A percentile compares a stretch with the other conserved stretches of the same genome.
Evolutionary conservation across 805 yeast species (phyloP).

Genomic region (Wickerhamiella siamensis): DNA sequence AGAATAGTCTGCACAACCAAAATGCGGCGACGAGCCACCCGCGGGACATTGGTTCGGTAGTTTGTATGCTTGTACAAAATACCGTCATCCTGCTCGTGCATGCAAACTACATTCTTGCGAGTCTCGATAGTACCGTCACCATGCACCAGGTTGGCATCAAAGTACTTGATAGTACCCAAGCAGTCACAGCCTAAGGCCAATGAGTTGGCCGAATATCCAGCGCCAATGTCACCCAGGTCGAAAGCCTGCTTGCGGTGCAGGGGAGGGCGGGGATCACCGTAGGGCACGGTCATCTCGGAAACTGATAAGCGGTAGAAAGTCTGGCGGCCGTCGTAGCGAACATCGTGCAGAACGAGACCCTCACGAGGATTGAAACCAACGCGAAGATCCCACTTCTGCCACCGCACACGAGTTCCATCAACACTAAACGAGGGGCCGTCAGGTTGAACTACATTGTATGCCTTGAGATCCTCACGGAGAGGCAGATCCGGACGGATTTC

Average conservation of each 20-base stretch:
- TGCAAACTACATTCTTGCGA: constrained; percentile 58
- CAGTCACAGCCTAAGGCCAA: constrained; percentile 69
- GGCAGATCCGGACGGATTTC: constrained; percentile 43
- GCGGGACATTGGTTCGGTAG: constrained; percentile 61
- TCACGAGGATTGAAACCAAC: constrained; percentile 59
- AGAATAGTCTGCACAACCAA: constrained; percentile 69
- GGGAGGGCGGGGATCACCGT: constrained; percentile 72
- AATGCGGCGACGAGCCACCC: constrained; percentile 63
- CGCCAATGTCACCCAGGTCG: constrained; percentile 73
- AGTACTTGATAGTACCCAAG: constrained; percentile 61
- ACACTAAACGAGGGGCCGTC: constrained; percentile 65
- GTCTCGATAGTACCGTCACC: constrained; percentile 47
- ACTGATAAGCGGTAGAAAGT: constrained; percentile 57
- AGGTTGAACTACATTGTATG: constrained; percentile 67
- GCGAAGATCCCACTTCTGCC: constrained; percentile 81
- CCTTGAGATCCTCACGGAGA: constrained; percentile 48
- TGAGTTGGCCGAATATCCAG: constrained; percentile 58
- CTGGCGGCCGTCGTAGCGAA: constrained; percentile 63
- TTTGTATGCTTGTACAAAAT: constrained; percentile 63
- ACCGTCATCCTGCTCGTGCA: constrained; percentile 80
- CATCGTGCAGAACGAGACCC: constrained; percentile 63
- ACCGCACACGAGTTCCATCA: constrained; percentile 44
- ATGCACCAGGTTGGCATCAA: constrained; percentile 45
- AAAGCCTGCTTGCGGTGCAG: constrained; percentile 78
- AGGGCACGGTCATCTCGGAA: constrained; percentile 78